phyloP scores from a whole-genome alignment of 1,284 basidiomycete genomes.

The Sutorius eximius region DNA sequence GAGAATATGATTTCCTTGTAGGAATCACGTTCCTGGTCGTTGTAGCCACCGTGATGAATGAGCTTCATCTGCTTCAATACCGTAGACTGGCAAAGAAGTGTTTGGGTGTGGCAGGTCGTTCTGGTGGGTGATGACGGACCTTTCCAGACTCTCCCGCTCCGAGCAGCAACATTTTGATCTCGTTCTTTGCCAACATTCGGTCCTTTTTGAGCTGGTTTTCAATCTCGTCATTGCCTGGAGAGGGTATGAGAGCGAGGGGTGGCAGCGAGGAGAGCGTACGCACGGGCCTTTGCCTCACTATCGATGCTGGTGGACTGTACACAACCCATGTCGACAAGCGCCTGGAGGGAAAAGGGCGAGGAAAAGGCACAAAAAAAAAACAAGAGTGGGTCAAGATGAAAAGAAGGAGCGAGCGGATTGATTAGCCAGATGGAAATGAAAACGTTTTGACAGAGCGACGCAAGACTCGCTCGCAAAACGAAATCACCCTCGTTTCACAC shows the following conservation, averaged over 20 bases:
- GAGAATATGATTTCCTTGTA: slow-evolving; percentile 98
- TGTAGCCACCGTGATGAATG: slow-evolving; percentile 91
- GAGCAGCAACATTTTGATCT: slow-evolving; percentile 90
- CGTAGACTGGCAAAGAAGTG: slow-evolving; percentile 60
- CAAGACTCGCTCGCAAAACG: slow-evolving; percentile 4
- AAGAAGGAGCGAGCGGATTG: slow-evolving; percentile 26
- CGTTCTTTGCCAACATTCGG: slow-evolving; percentile 88
- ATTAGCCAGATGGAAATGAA: slow-evolving; percentile 25
- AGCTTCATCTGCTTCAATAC: slow-evolving; percentile 97
- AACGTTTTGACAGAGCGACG: background rate
- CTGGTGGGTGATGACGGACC: slow-evolving; percentile 40
- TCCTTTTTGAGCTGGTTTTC: slow-evolving; percentile 94
- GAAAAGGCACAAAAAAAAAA: slow-evolving; percentile 12
- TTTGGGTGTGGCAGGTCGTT: background rate
- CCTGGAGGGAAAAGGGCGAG: background rate
- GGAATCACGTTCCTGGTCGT: slow-evolving; percentile 86
- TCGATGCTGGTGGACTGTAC: slow-evolving; percentile 69
- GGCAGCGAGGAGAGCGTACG: slow-evolving; percentile 37
- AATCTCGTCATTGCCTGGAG: slow-evolving; percentile 88
- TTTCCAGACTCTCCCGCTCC: slow-evolving; percentile 94
- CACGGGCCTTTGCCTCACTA: slow-evolving; percentile 80
- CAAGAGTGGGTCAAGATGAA: background rate
- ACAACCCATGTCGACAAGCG: slow-evolving; percentile 60
- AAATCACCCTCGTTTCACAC: slow-evolving; percentile 20
- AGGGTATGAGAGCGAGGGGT: background rate